Evolutionary conservation across 345 rosid genomes (phyloP), one percentile per base, ranked within the genome.

Genomic region (Linum tenue): DNA sequence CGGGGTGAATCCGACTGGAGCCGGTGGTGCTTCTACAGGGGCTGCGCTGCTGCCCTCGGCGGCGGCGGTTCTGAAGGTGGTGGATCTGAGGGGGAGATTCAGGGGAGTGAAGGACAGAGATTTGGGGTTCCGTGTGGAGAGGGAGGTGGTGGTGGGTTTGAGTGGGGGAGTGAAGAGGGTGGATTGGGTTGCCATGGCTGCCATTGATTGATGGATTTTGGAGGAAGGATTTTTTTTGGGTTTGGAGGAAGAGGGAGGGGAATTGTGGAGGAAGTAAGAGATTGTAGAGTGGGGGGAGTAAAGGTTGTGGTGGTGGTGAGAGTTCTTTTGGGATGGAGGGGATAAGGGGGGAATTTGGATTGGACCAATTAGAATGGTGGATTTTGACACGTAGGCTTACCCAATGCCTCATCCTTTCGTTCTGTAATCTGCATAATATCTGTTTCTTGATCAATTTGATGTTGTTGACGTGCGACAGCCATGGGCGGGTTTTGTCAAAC

Each of bases 1-100:
- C 0, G 95, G 91, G 1, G 92, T 89, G 81, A 92, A 92, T 1
- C 96, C 98, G 1, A 79, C 89, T 0, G 96, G 98, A 5, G 92
- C 91, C 65, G 72, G 82, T 37, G 73, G 67, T 60, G 78, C 66
- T 1, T 14, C 36, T 1, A 7, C 59, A 0, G 78, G 67, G 37
- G 72, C 75, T 41, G 59, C 68, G 16, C 76, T 50, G 48, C 71
- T 55, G 4, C 55, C 78, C 0, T 77, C 88, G 0, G 66, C 77
- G 0, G 82, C 72, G 0, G 85, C 64, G 1, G 82, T 78, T 64
- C 75, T 82, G 56, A 80, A 70, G 70, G 68, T 68, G n/a, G n/a
- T n/a, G 42, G 66, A 64, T 76, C 81, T 50, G 77, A 78, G 60
- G 69, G 75, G 70, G 70, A 78, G 59, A 31, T 83, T 65, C 73